Percentiles rank a stretch among this genome's conserved stretches.
Conservation (phyloP, 2,329 filamentous ascomycete genomes). For the Chaetomiaceae sp. region DNA sequence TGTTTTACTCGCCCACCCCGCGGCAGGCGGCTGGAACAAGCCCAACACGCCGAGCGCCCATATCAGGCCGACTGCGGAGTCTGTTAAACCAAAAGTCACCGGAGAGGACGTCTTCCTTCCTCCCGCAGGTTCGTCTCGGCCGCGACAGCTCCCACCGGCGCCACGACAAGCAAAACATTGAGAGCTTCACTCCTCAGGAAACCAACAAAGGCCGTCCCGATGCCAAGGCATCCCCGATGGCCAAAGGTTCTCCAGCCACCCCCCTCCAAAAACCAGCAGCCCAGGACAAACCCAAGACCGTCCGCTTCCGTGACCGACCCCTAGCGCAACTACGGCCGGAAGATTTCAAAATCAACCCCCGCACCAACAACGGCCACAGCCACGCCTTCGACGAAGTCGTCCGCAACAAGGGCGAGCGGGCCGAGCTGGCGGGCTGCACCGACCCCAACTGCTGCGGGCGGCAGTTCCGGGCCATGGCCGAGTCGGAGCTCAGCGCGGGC, state of each 20-base stretch:
- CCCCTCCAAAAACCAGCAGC: neutral
- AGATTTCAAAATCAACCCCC: conserved; percentile 80
- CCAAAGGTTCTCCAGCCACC: conserved; percentile 20
- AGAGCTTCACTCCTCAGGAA: neutral
- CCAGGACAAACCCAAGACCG: neutral
- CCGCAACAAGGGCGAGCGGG: conserved; percentile 63
- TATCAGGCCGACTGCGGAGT: conserved; percentile 8
- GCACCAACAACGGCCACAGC: conserved; percentile 62
- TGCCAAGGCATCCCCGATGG: conserved; percentile 8
- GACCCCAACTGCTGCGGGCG: conserved; percentile 72
- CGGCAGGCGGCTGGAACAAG: neutral
- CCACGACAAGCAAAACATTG: neutral
- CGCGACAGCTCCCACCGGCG: neutral
- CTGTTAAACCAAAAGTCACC: conserved; percentile 14
- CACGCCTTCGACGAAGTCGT: conserved; percentile 74
- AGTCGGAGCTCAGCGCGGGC: conserved; percentile 39
- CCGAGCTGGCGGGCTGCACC: conserved; percentile 68
- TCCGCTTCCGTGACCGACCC: conserved; percentile 54
- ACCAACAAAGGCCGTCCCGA: neutral
- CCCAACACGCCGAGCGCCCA: neutral
- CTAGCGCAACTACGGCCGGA: conserved; percentile 54
- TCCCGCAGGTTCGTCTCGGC: conserved; percentile 1
- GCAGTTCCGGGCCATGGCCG: conserved; percentile 62
- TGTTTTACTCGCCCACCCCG: conserved; percentile 5
- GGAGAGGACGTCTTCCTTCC: neutral